Percentiles rank a stretch among this genome's conserved stretches.
phyloP scores from a whole-genome alignment of 371 early-diverging fungal species.

The Lichtheimia ramosa region DNA sequence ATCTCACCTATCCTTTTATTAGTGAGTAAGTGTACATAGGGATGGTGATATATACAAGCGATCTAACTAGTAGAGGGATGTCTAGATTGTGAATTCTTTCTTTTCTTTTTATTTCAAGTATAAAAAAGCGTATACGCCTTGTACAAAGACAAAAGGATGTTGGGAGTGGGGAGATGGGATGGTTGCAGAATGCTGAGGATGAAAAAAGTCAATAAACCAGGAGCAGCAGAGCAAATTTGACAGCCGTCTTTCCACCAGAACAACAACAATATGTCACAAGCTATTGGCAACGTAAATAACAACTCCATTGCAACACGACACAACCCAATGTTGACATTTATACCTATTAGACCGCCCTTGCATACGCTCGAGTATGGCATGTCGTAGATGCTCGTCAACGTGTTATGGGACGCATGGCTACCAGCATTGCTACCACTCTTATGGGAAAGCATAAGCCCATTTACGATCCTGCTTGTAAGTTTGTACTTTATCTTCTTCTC shows the following conservation, averaged over 20 bases:
- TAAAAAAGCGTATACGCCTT: too few species aligned
- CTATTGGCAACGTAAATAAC: conserved; percentile 63
- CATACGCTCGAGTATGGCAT: conserved; percentile 95
- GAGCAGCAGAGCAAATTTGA: too few species aligned
- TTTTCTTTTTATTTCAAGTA: background rate
- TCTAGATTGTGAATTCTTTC: background rate
- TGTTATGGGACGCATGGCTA: conserved; percentile 87
- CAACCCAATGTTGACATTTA: background rate
- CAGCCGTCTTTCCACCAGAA: too few species aligned
- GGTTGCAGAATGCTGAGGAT: too few species aligned
- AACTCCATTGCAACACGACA: background rate
- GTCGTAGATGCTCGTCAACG: conserved; percentile 91
- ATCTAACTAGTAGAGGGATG: background rate
- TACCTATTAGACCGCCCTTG: conserved; percentile 77
- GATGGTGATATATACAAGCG: background rate
- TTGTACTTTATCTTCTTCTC: too few species aligned
- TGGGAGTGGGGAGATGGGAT: too few species aligned
- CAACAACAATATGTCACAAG: conserved; percentile 54
- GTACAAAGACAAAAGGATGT: too few species aligned
- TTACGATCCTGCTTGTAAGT: conserved; percentile 86
- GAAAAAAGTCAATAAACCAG: too few species aligned
- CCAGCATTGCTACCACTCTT: conserved; percentile 88
- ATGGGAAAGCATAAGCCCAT: conserved; percentile 98
- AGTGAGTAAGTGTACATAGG: background rate
- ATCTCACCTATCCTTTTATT: background rate